A percentile compares a stretch with the other conserved stretches of the same genome.
These are phyloP conservation scores for Candida tetrigidarum DNA, from an alignment of 1,139 yeast genomes.

Conservation along the genomic window DNA sequence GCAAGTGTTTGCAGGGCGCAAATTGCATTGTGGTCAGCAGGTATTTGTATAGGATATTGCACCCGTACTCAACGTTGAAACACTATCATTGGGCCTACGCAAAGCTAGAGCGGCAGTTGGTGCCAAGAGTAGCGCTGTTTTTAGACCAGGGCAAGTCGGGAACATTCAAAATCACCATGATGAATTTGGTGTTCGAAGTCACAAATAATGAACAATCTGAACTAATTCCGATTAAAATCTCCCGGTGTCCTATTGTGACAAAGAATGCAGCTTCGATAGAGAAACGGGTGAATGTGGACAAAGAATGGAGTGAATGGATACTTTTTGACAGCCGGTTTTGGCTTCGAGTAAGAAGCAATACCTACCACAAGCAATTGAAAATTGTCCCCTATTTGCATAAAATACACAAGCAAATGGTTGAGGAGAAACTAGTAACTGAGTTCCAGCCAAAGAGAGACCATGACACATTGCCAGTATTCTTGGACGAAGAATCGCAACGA, in stretches of 20 bases:
- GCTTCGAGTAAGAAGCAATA: conserved; percentile 25
- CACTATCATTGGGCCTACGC: conserved; percentile 54
- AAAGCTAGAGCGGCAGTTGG: conserved; percentile 37
- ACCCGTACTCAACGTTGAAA: conserved; percentile 41
- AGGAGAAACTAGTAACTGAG: neutral
- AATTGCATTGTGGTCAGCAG: conserved; percentile 30
- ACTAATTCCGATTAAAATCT: conserved; percentile 15
- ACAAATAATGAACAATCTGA: conserved; percentile 11
- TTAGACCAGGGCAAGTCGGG: conserved; percentile 5
- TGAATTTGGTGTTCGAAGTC: conserved; percentile 29
- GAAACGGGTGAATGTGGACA: conserved; percentile 7
- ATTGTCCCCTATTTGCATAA: conserved; percentile 27
- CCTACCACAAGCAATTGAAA: conserved; percentile 9
- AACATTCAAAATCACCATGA: conserved; percentile 19
- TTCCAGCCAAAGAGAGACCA: neutral
- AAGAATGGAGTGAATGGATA: conserved; percentile 32
- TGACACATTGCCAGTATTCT: conserved; percentile 20
- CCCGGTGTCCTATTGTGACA: conserved; percentile 31
- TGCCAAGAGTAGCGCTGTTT: conserved; percentile 27
- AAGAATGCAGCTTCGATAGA: conserved; percentile 18
- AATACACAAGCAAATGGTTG: conserved; percentile 16
- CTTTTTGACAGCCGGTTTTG: conserved; percentile 43
- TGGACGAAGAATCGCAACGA: conserved; percentile 12
- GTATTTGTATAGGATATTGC: conserved; percentile 35
- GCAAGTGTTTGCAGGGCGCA: conserved; percentile 7